phyloP scores from a whole-genome alignment of 1,284 basidiomycete genomes.

The Mycena sp. region DNA sequence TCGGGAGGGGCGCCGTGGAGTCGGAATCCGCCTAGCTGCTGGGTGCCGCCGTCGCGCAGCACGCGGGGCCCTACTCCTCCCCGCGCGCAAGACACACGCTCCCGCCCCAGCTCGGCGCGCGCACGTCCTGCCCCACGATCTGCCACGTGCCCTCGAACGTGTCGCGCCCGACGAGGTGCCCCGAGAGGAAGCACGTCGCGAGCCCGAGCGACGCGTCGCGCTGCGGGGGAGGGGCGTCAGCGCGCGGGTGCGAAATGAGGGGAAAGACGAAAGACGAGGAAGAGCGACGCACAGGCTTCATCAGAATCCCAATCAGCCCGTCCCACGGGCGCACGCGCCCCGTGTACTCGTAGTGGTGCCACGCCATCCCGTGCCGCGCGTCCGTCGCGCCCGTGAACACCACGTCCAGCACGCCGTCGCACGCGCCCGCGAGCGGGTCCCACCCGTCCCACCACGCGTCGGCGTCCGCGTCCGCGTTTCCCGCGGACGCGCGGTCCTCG shows the following conservation, averaged over 20 bases:
- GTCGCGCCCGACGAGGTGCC: constrained; percentile 20
- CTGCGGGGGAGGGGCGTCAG: background rate
- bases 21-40: no score
- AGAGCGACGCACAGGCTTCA: constrained; percentile 12
- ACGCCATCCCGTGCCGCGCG: constrained; percentile 17
- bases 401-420: constrained; percentile 25
- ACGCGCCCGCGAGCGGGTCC: background rate
- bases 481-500: background rate
- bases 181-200: constrained; percentile 24
- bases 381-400: constrained; percentile 23
- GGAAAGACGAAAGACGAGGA: background rate
- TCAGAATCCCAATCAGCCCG: constrained; percentile 19
- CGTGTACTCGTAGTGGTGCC: constrained; percentile 18
- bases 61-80: constrained; percentile 9
- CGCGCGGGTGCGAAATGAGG: background rate
- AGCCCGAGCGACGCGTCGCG: constrained; percentile 19
- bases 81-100: constrained; percentile 18
- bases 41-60: no score
- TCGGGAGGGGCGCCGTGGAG: no score
- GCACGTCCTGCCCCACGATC: constrained; percentile 20
- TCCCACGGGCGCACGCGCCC: constrained; percentile 26
- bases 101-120: constrained; percentile 25
- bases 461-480: no score
- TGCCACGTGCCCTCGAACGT: constrained; percentile 28
- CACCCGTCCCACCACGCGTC: no score